phyloP scores from a whole-genome alignment of 2,329 filamentous ascomycete species.

The Diaporthe capsici region DNA sequence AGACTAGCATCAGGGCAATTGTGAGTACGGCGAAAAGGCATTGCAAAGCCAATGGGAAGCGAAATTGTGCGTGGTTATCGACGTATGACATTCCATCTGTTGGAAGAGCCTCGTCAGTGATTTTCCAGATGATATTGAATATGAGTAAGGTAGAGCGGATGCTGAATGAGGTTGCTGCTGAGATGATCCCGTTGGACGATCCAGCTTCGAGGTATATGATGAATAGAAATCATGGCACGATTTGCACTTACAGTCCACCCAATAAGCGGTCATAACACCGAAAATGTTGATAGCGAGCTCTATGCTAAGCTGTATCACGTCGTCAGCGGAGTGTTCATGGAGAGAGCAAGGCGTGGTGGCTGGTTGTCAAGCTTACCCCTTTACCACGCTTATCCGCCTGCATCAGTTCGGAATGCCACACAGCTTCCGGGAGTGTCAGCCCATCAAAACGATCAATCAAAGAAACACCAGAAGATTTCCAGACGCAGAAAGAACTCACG shows the following conservation, averaged over 20 bases:
- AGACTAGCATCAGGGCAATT: conserved; percentile 50
- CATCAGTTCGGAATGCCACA: conserved; percentile 60
- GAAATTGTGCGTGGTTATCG: conserved; percentile 55
- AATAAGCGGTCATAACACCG: conserved; percentile 21
- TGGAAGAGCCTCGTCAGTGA: not conserved
- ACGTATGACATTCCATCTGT: conserved; percentile 48
- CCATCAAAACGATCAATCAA: not conserved
- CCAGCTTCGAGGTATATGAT: not conserved
- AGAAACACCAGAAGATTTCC: not conserved
- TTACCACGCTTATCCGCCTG: conserved; percentile 56
- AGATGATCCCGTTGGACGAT: not conserved
- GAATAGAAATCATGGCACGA: not conserved
- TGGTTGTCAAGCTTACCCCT: conserved; percentile 46
- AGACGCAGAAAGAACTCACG: conserved; percentile 46
- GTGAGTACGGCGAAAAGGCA: conserved; percentile 57
- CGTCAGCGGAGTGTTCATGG: conserved; percentile 44
- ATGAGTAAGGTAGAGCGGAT: not conserved
- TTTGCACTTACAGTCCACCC: not conserved
- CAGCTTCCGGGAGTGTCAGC: conserved; percentile 43
- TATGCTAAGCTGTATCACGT: not conserved
- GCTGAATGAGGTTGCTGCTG: not conserved
- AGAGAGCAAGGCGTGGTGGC: not conserved
- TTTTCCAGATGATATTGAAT: not conserved
- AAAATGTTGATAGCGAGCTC: conserved; percentile 27
- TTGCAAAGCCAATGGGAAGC: conserved; percentile 62